These are phyloP conservation scores for Solanum phureja DNA, from an alignment of 257 asterid genomes.

Conservation along the genomic window DNA sequence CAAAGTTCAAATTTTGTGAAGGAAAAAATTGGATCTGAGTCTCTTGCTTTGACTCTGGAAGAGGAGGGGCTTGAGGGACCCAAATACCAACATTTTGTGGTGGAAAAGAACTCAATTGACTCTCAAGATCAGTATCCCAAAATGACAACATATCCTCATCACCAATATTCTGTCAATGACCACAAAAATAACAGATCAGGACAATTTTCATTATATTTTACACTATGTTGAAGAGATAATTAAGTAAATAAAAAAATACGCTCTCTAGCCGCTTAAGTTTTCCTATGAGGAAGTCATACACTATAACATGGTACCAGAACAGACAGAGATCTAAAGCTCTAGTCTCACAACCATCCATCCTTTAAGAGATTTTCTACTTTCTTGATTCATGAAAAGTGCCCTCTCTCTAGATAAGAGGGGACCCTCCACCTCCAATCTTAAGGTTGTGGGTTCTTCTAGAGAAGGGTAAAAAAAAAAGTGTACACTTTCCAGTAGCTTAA, in stretches of 20 bases:
- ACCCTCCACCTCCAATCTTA: neutral
- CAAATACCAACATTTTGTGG: constrained; percentile 38
- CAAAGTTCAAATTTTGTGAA: constrained; percentile 7
- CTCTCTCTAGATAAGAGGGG: neutral
- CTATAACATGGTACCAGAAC: neutral
- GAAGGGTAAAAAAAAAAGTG: neutral
- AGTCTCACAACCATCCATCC: neutral
- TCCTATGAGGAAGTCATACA: neutral
- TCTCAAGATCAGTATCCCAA: constrained; percentile 30
- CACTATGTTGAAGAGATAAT: neutral
- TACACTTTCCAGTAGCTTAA: neutral
- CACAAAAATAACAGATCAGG: neutral
- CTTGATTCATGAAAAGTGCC: neutral
- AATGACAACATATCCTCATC: constrained; percentile 28
- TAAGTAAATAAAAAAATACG: neutral
- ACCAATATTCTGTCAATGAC: constrained; percentile 20
- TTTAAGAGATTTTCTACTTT: neutral
- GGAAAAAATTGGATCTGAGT: constrained; percentile 12
- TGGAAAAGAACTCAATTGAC: constrained; percentile 12
- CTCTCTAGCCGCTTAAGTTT: neutral
- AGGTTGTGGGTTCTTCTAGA: neutral
- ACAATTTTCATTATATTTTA: neutral
- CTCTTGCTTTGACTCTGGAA: neutral
- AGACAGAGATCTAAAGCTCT: neutral
- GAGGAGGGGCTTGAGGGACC: constrained; percentile 39